Conservation (phyloP, 768 basidiomycete genomes). For the Rickenella mellea region DNA sequence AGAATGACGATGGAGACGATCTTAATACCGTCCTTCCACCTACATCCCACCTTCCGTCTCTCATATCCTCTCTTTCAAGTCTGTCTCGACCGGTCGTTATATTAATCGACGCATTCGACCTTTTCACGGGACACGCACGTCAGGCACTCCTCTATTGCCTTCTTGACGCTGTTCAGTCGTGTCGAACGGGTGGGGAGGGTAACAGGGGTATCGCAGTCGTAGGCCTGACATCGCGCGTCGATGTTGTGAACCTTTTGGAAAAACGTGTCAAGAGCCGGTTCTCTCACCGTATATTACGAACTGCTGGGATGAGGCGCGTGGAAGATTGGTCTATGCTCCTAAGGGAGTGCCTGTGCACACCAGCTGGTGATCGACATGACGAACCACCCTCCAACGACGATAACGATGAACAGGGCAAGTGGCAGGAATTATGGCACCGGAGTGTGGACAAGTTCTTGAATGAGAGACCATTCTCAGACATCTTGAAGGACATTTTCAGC, state of each 20-base stretch:
- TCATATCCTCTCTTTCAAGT: slow-evolving; percentile 71
- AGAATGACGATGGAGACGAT: slow-evolving; percentile 9
- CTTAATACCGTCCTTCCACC: slow-evolving; percentile 36
- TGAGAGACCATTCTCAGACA: slow-evolving; percentile 34
- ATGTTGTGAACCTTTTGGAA: slow-evolving; percentile 82
- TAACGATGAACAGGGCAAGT: slow-evolving; percentile 30
- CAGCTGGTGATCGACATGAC: no score
- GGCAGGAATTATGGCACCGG: slow-evolving; percentile 50
- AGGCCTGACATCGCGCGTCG: slow-evolving; percentile 79
- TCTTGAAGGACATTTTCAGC: slow-evolving; percentile 50
- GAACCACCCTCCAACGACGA: slow-evolving; percentile 14
- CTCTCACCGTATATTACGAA: slow-evolving; percentile 82
- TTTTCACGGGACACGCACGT: slow-evolving; percentile 85
- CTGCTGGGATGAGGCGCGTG: slow-evolving; percentile 47
- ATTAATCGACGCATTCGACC: slow-evolving; percentile 86
- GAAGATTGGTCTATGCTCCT: slow-evolving; percentile 41
- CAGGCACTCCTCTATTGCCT: slow-evolving; percentile 93
- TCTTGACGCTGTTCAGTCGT: slow-evolving; percentile 87
- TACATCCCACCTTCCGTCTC: slow-evolving; percentile 58
- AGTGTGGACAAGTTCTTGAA: slow-evolving; percentile 48
- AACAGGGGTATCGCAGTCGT: slow-evolving; percentile 74
- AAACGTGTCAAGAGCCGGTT: slow-evolving; percentile 97
- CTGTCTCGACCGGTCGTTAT: slow-evolving; percentile 74
- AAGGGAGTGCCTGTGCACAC: slow-evolving; percentile 25
- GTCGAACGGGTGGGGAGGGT: slow-evolving; percentile 41